Conservation (phyloP, 352 stramenopile genomes). For the Elongisporangium prolatum region DNA sequence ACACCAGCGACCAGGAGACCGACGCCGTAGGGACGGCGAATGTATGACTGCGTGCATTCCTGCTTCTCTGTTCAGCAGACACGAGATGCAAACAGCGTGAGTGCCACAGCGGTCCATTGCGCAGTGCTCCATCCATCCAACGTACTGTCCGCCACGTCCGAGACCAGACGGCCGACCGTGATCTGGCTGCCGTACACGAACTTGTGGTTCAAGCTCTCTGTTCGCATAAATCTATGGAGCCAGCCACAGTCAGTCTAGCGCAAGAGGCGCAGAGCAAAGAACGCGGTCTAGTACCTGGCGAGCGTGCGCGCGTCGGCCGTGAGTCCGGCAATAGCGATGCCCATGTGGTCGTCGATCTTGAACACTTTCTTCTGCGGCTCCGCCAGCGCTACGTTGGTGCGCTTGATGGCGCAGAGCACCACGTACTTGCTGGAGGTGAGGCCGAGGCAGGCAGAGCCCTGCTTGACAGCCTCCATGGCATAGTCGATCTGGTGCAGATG, state of each 20-base stretch:
- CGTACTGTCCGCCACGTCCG: conserved; percentile 94
- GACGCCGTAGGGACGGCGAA: conserved; percentile 97
- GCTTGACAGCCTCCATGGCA: conserved; percentile 94
- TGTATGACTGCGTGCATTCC: conserved; percentile 98
- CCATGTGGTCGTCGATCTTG: conserved; percentile 99
- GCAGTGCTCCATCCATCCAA: no score
- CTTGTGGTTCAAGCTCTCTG: conserved; percentile 99
- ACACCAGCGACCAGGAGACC: conserved; percentile 94
- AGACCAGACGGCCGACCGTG: conserved; percentile 92
- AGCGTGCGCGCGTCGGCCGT: conserved; percentile 96
- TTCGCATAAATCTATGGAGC: conserved; percentile 90
- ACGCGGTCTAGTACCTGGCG: conserved; percentile 69
- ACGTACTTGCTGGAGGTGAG: conserved; percentile 92
- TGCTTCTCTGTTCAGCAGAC: conserved; percentile 88
- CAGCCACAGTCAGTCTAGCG: no score
- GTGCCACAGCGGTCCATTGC: no score
- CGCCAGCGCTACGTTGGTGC: conserved; percentile 86
- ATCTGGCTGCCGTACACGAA: conserved; percentile 98
- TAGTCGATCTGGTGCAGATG: conserved; percentile 99
- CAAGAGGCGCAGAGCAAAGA: no score
- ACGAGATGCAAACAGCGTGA: background rate
- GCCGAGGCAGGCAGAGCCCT: conserved; percentile 95
- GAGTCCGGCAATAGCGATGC: conserved; percentile 96
- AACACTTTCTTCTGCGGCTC: conserved; percentile 98
- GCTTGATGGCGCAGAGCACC: conserved; percentile 90